phyloP scores from a whole-genome alignment of 768 basidiomycete genomes.

The Collybia sordida region DNA sequence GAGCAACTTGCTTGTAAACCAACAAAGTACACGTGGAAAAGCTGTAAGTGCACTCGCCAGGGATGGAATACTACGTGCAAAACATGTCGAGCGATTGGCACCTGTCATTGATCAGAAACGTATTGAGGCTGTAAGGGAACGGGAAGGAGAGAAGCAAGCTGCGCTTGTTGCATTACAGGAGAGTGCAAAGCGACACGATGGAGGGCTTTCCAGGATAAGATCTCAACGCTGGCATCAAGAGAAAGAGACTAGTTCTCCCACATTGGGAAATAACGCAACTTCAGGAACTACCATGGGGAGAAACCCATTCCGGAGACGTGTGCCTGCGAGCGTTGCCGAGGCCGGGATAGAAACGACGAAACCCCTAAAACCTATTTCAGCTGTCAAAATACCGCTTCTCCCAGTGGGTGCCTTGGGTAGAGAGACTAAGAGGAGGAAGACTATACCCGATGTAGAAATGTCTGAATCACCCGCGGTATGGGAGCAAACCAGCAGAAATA shows the following conservation, averaged over 20 bases:
- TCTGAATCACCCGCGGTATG: too few species aligned
- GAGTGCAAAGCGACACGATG: background rate
- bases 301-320: slow-evolving; percentile 17
- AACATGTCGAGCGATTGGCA: too few species aligned
- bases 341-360: slow-evolving; percentile 6
- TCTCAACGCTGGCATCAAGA: too few species aligned
- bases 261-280: background rate
- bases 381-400: slow-evolving; percentile 25
- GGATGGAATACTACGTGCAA: too few species aligned
- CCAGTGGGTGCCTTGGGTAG: background rate
- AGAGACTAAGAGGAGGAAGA: too few species aligned
- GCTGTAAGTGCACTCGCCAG: too few species aligned
- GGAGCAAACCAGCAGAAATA: too few species aligned
- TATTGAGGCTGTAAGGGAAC: background rate
- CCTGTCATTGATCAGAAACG: slow-evolving; percentile 1
- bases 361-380: slow-evolving; percentile 22
- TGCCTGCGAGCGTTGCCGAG: background rate
- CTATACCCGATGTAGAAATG: too few species aligned
- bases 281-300: slow-evolving; percentile 8
- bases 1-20: slow-evolving; percentile 16
- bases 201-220: too few species aligned
- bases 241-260: too few species aligned
- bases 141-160: background rate
- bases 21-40: too few species aligned
- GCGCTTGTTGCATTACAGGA: background rate